These are phyloP conservation scores for Hanseniaspora lindneri DNA, from an alignment of 805 yeast genomes.

Conservation along the genomic window DNA sequence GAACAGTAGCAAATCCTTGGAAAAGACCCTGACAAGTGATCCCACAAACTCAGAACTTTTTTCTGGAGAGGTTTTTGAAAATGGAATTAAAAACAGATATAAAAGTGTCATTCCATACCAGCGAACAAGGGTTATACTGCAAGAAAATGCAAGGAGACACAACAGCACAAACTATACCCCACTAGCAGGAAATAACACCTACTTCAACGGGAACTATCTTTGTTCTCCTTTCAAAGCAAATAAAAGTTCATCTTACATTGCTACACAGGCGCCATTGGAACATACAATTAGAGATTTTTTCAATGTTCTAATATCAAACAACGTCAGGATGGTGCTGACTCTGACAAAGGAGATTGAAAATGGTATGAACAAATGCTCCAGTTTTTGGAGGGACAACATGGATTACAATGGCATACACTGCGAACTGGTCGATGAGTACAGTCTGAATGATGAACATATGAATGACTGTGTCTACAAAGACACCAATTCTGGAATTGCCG, in stretches of 20 bases:
- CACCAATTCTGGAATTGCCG: too few species aligned
- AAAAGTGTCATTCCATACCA: conserved; percentile 81
- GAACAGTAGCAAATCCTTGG: neutral
- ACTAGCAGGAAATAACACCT: conserved; percentile 34
- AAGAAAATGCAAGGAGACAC: conserved; percentile 18
- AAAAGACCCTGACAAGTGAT: conserved; percentile 21
- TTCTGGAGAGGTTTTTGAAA: conserved; percentile 60
- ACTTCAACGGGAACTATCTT: conserved; percentile 80
- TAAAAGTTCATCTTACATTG: conserved; percentile 45
- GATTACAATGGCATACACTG: conserved; percentile 28
- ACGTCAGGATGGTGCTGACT: conserved; percentile 56
- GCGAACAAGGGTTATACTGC: conserved; percentile 64
- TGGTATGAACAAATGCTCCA: conserved; percentile 66
- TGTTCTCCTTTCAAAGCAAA: conserved; percentile 19
- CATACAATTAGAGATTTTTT: conserved; percentile 75
- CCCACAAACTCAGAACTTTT: conserved; percentile 27
- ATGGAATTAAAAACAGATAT: conserved; percentile 72
- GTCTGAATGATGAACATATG: conserved; percentile 5
- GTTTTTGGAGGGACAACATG: conserved; percentile 62
- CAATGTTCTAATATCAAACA: conserved; percentile 57
- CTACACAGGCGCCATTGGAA: conserved; percentile 77
- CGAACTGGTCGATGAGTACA: neutral
- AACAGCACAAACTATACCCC: neutral
- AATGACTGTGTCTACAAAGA: conserved; percentile 1
- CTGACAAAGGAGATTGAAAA: conserved; percentile 67